Evolutionary conservation across 768 basidiomycete genomes (phyloP), one percentile per base, ranked within the genome.

Genomic region (Suillus weaverae): DNA sequence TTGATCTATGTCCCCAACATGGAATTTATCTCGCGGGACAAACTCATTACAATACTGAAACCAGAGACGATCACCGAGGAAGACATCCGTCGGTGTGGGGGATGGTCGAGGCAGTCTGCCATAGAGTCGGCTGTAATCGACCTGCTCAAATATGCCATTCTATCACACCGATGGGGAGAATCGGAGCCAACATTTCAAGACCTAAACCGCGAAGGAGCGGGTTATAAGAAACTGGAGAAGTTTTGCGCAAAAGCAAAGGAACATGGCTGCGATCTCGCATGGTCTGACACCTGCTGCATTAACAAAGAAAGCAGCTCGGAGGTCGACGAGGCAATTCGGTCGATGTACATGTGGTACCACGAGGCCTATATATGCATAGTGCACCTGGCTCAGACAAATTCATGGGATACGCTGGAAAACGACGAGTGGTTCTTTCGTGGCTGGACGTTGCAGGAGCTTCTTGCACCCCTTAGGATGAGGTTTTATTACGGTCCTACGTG

Each of bases 281-380:
- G 66, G 68, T 46, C 57, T 13, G 67, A 68, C n/a, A 69, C 67
- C 6, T 64, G 56, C 22, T 69, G 68, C 44, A 65, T 68, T 18
- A 62, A 69, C 61, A 68, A 64, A 5, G 30, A 44, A 35, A 69
- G 68, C 43, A 70, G 69, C 36, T 50, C 69, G 5, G 69, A 70
- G 38, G 62, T 70, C 13, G 61, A 66, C 13, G 69, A 70, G 35
- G 64, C 69, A 46, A 66, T 70, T 20, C 61, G 62, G 7, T 69
- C 69, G 13, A 70, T 70, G 69, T 70, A 61, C 36, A 46, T 13
- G n/a, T 70, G 69, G 69, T 70, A 70, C 32, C 60, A 57, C 20
- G 59, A 69, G 41, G 64, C 69, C 20, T 33, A 69, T 36, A 39
- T 70, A 39, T 70, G 69, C 55, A 44, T 66, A 22, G 67, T 64